Percentiles rank a stretch among this genome's conserved stretches.
These are phyloP conservation scores for Populus davidiana DNA, from an alignment of 345 rosid species.

Conservation along the genomic window DNA sequence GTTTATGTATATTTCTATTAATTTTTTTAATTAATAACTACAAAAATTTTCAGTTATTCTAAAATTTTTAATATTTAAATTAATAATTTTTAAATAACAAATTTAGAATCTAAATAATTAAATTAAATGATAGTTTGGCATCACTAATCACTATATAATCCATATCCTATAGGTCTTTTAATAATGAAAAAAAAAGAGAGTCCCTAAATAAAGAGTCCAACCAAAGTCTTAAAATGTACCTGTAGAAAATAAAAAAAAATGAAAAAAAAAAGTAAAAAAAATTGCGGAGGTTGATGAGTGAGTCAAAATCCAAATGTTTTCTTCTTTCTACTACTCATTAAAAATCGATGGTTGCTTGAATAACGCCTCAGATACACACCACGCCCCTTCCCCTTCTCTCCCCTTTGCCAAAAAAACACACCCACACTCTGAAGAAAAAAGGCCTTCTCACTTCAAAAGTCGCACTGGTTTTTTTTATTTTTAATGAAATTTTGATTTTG, in stretches of 20 bases:
- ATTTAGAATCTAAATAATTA: too few relatives aligned
- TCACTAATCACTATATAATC: neutral
- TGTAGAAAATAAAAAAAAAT: neutral
- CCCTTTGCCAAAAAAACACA: neutral
- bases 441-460: too few relatives aligned
- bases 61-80: too few relatives aligned
- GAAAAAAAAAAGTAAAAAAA: neutral
- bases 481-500: too few relatives aligned
- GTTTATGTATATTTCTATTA: too few relatives aligned
- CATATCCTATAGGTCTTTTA: neutral
- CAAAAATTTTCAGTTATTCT: accelerated
- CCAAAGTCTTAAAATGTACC: too few relatives aligned
- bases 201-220: too few relatives aligned
- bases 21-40: too few relatives aligned
- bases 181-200: neutral
- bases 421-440: too few relatives aligned
- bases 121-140: neutral
- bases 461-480: too few relatives aligned
- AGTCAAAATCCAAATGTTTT: conserved; percentile 21
- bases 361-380: neutral
- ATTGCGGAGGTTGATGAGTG: conserved; percentile 27
- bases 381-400: neutral
- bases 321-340: neutral
- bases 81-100: too few relatives aligned
- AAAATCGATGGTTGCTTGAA: conserved; percentile 3